Percentiles rank a stretch among this genome's conserved stretches.
Evolutionary conservation across 1,284 basidiomycete species (phyloP).

Genomic region (Laetiporus sulphureus): DNA sequence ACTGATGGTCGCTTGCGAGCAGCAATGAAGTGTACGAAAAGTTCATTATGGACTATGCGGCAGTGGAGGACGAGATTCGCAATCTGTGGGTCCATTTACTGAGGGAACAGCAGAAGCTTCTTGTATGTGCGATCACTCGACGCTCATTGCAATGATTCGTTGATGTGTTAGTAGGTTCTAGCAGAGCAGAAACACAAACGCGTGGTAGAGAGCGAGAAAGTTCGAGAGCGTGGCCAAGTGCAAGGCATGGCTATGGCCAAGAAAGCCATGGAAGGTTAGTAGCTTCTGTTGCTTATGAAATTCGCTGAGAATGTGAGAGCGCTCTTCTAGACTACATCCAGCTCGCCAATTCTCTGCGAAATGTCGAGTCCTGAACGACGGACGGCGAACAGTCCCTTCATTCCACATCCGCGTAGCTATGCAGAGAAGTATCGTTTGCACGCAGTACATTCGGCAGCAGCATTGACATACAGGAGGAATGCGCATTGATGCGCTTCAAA

Average conservation of each 20-base stretch:
- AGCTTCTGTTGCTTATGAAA: not conserved
- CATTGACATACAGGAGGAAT: too few relatives aligned
- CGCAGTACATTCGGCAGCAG: too few relatives aligned
- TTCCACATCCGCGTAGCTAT: too few relatives aligned
- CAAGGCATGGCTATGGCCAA: slow-evolving; percentile 24
- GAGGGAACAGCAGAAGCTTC: slow-evolving; percentile 15
- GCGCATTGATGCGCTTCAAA: too few relatives aligned
- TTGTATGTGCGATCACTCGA: slow-evolving; percentile 7
- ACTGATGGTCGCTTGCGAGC: not conserved
- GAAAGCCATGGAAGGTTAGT: slow-evolving; percentile 24
- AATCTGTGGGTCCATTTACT: slow-evolving; percentile 17
- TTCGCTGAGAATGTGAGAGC: not conserved
- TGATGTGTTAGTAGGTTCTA: slow-evolving; percentile 8
- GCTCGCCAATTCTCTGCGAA: slow-evolving; percentile 7
- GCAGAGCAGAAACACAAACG: slow-evolving; percentile 14
- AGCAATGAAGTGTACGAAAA: slow-evolving; percentile 20
- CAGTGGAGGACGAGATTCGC: slow-evolving; percentile 21
- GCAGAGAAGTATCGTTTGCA: too few relatives aligned
- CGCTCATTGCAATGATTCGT: not conserved
- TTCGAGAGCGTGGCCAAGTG: slow-evolving; percentile 22
- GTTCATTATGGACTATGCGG: slow-evolving; percentile 22
- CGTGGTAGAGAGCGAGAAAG: slow-evolving; percentile 14
- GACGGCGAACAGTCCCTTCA: too few relatives aligned
- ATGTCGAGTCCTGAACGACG: not conserved
- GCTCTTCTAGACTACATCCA: slow-evolving; percentile 7